Evolutionary conservation across 805 yeast species (phyloP).

Genomic region (Hanseniaspora hatyaiensis): DNA sequence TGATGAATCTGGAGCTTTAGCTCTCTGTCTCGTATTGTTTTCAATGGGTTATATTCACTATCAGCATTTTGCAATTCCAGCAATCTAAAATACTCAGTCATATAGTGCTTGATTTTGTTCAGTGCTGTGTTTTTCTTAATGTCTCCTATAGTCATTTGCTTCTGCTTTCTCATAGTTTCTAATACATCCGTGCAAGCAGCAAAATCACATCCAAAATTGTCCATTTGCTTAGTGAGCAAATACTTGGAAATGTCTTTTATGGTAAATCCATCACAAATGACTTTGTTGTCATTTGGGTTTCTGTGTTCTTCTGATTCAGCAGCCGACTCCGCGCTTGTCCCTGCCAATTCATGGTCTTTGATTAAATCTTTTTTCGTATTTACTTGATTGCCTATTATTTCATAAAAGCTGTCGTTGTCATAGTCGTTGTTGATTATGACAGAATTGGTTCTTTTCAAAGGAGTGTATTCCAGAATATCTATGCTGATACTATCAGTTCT

Average conservation of each 20-base stretch:
- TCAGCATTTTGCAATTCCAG: conserved; percentile 40
- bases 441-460: not conserved
- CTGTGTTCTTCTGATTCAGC: not conserved
- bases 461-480: not conserved
- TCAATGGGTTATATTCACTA: conserved; percentile 70
- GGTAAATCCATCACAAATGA: conserved; percentile 8
- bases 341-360: too few species aligned
- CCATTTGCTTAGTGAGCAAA: conserved; percentile 37
- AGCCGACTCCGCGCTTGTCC: too few species aligned
- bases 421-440: conserved; percentile 2
- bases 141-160: not conserved
- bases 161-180: not conserved
- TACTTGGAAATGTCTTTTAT: conserved; percentile 37
- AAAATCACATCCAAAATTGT: not conserved
- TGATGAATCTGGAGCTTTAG: conserved; percentile 37
- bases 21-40: conserved; percentile 62
- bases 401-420: not conserved
- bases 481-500: not conserved
- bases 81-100: conserved; percentile 41
- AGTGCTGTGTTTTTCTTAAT: not conserved
- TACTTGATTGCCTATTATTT: not conserved
- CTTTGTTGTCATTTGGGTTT: not conserved
- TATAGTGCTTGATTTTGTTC: conserved; percentile 23
- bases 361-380: not conserved
- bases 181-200: not conserved